Percentiles rank a stretch among this genome's conserved stretches.
Conservation (phyloP, 208 protist species). For the Leishmania gerbilli region DNA sequence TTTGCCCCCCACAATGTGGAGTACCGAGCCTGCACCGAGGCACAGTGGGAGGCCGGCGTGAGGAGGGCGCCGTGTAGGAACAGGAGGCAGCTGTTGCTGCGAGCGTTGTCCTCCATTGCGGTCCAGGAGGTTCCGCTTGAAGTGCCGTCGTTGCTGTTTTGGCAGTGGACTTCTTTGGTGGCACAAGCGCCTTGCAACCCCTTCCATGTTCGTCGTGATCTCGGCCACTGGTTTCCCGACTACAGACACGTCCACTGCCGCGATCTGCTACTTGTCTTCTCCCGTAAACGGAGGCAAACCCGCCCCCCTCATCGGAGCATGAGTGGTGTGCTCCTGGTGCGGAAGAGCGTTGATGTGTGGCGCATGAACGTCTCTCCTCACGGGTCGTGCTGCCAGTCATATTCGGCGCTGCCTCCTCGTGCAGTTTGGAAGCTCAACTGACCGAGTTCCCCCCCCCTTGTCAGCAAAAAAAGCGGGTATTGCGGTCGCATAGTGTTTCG, state of each 20-base stretch:
- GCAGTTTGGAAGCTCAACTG: not conserved
- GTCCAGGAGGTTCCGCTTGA: too few species aligned
- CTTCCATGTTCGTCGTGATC: not conserved
- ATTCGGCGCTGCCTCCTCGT: not conserved
- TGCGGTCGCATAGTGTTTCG: not conserved
- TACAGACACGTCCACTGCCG: not conserved
- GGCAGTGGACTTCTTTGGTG: not conserved
- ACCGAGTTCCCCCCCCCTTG: not conserved
- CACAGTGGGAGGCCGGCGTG: too few species aligned
- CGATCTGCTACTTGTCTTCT: too few species aligned
- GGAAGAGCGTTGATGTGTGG: not conserved
- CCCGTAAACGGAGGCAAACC: too few species aligned
- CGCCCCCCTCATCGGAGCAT: too few species aligned
- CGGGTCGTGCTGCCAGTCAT: not conserved
- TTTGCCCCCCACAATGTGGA: too few species aligned
- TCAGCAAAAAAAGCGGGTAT: not conserved
- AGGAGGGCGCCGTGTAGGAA: too few species aligned
- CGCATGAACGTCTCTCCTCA: not conserved
- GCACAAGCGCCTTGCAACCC: not conserved
- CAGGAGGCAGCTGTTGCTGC: too few species aligned
- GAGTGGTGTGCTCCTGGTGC: not conserved
- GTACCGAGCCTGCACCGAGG: too few species aligned
- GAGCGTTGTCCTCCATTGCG: too few species aligned
- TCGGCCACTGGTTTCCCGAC: not conserved
- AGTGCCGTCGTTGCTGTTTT: too few species aligned